phyloP scores from a whole-genome alignment of 306 rosid species.

The Rosa rugosa region DNA sequence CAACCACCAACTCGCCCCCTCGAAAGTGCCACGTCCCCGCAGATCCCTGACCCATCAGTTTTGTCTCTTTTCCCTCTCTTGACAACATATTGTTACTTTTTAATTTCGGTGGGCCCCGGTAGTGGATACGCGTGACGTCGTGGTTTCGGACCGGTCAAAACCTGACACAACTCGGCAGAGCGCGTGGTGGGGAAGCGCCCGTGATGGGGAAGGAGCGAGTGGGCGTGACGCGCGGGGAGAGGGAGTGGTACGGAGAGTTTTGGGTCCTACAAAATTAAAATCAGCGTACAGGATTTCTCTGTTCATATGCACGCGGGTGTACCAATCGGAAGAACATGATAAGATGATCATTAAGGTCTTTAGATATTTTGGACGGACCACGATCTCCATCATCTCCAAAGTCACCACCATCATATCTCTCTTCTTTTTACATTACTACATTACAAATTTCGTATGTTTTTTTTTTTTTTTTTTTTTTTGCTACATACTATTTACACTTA shows the following conservation, averaged over 20 bases:
- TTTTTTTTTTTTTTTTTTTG: not conserved
- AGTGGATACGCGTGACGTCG: constrained; percentile 16
- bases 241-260: not conserved
- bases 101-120: not conserved
- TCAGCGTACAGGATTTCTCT: constrained; percentile 30
- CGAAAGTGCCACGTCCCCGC: not conserved
- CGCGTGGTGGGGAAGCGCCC: not conserved
- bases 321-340: constrained; percentile 38
- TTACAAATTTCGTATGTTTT: not conserved
- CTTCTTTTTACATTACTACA: not conserved
- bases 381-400: not conserved
- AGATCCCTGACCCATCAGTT: not conserved
- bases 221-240: not conserved
- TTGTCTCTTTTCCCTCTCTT: constrained; percentile 7
- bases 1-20: not conserved
- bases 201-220: not conserved
- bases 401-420: not conserved
- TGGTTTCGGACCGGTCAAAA: not conserved
- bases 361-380: constrained; percentile 16
- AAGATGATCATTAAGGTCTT: constrained; percentile 53
- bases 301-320: constrained; percentile 72
- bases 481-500: constrained; percentile 6
- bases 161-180: not conserved
- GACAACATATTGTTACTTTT: constrained; percentile 7
- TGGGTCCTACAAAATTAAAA: constrained; percentile 24